Base-by-base conservation (phyloP, 306 rosid genomes). In the Medicago ruthenica region DNA sequence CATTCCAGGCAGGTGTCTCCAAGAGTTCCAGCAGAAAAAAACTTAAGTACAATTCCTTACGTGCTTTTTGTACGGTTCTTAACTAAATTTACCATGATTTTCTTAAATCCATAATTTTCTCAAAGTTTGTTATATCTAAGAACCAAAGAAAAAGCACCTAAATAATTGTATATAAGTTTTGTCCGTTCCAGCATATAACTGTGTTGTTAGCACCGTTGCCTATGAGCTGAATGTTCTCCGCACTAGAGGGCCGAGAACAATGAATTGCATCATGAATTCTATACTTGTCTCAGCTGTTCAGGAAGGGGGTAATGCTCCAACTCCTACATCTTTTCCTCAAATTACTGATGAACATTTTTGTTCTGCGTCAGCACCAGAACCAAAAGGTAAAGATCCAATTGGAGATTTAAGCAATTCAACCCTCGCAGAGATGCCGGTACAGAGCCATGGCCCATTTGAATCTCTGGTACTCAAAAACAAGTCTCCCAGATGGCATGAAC, bases 401-500 rank as follows among this genome's bases (percentile, higher is more conserved):
- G 31, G 53, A 36, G 86, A 77, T 74, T 69, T 65, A 41, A 79
- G 72, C 85, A 77, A 86, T 55, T 71, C 79, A 64, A 73, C 60
- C 78, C 77, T 77, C 58, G 53, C 72, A 34, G 84, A 55, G 71
- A 18, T 79, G 15, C 73, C 61, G 4, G 63, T 42, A 15, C 51
- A 27, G 37, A 20, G 53, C 76, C 87, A 64, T 22, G 86, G 72
- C 55, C 63, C 82, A 3, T 80, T 64, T 61, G 91, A 89, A 44
- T 80, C 91, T 6, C 83, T 91, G 73, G 80, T 80, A 65, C 89
- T 91, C 50, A 89, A 91, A 81, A 89, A 88, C 81, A 91, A 91
- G 87, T 85, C 91, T 80, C 97, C 97, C 47, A 79, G 96, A 83
- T 94, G 97, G 97, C 97, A 94, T 47, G 98, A 94, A 77, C 95